Percentiles rank a stretch among this genome's conserved stretches.
Evolutionary conservation across 2,329 filamentous ascomycete species (phyloP).

Genomic region (Pseudogymnoascus sp.): DNA sequence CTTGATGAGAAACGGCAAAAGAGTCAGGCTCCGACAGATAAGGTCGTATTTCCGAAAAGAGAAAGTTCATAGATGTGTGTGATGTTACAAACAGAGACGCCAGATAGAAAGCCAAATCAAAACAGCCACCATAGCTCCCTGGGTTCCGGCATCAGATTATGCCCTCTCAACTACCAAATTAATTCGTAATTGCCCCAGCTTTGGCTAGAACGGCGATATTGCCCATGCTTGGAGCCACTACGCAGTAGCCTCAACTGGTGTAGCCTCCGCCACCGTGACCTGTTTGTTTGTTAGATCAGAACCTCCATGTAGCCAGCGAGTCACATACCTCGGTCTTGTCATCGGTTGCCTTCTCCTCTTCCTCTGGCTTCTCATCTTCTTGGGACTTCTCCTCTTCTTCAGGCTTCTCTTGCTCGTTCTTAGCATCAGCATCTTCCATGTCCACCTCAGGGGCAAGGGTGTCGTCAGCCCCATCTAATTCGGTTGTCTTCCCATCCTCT

Average conservation of each 20-base stretch:
- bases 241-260: slow-evolving; percentile 1
- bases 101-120: slow-evolving; percentile 7
- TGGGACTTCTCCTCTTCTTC: slow-evolving; percentile 27
- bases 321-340: slow-evolving; percentile 7
- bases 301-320: background rate
- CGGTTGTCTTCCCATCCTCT: slow-evolving; percentile 25
- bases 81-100: slow-evolving; percentile 8
- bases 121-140: slow-evolving; percentile 7
- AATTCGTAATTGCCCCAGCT: slow-evolving; percentile 8
- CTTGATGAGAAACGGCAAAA: background rate
- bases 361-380: background rate
- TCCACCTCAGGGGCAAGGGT: slow-evolving; percentile 26
- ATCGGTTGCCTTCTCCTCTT: slow-evolving; percentile 4
- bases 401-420: slow-evolving; percentile 34
- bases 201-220: slow-evolving; percentile 4
- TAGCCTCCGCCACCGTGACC: background rate
- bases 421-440: slow-evolving; percentile 31
- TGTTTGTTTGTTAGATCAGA: background rate
- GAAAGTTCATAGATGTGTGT: slow-evolving; percentile 6
- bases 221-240: background rate
- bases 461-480: slow-evolving; percentile 20
- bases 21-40: background rate
- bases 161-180: slow-evolving; percentile 7
- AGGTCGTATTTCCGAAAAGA: slow-evolving; percentile 1
- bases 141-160: background rate